Conservation (phyloP, 2,329 filamentous ascomycete genomes). For the Davidsoniella eucalypti region DNA sequence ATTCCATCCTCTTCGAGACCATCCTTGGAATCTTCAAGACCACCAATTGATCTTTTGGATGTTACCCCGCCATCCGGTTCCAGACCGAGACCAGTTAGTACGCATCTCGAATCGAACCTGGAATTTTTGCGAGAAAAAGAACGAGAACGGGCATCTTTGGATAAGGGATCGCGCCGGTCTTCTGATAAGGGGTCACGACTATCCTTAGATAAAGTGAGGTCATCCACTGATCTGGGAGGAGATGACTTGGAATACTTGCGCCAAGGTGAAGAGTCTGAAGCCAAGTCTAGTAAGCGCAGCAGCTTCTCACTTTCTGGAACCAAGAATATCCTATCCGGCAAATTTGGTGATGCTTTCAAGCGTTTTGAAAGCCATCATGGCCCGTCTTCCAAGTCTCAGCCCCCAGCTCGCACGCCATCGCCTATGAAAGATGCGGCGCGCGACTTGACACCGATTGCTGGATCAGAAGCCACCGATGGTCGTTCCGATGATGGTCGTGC, state of each 20-base stretch:
- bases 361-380: slow-evolving; percentile 53
- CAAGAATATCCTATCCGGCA: slow-evolving; percentile 70
- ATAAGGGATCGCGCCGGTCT: slow-evolving; percentile 8
- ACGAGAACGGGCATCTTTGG: slow-evolving; percentile 16
- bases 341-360: slow-evolving; percentile 87
- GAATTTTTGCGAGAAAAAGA: slow-evolving; percentile 72
- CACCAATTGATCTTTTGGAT: slow-evolving; percentile 44
- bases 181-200: slow-evolving; percentile 10
- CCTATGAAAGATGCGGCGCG: slow-evolving; percentile 30
- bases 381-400: slow-evolving; percentile 15
- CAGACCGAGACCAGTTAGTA: slow-evolving; percentile 60
- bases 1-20: slow-evolving; percentile 39
- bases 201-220: slow-evolving; percentile 8
- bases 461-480: slow-evolving; percentile 49
- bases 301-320: slow-evolving; percentile 59
- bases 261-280: slow-evolving; percentile 50
- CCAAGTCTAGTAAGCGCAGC: slow-evolving; percentile 43
- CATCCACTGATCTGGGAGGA: slow-evolving; percentile 8
- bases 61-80: slow-evolving; percentile 26
- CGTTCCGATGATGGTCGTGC: slow-evolving; percentile 47
- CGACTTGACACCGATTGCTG: slow-evolving; percentile 52
- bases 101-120: slow-evolving; percentile 66
- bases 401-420: slow-evolving; percentile 28
- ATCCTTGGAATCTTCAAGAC: slow-evolving; percentile 55
- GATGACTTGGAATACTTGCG: slow-evolving; percentile 56